A percentile compares a stretch with the other conserved stretches of the same genome.
Evolutionary conservation across 2,329 filamentous ascomycete genomes (phyloP).

Genomic region (Lecanicillium sp.): DNA sequence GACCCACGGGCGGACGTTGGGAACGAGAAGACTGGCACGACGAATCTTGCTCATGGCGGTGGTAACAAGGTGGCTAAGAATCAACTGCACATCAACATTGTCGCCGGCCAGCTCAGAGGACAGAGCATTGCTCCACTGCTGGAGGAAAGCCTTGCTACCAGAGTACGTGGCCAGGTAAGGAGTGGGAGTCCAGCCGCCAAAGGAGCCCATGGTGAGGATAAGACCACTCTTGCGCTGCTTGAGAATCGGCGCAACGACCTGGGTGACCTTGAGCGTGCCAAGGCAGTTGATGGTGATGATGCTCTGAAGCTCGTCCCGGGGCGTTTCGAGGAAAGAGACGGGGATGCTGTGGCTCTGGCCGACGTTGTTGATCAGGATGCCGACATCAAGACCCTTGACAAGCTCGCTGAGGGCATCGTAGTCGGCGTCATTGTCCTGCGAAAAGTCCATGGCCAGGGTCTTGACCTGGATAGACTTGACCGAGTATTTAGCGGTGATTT

Average conservation of each 20-base stretch:
- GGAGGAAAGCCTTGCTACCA: conserved; percentile 94
- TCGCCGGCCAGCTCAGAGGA: conserved; percentile 72
- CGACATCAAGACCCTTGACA: conserved; percentile 67
- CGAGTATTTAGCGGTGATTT: conserved; percentile 64
- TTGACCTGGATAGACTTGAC: conserved; percentile 59
- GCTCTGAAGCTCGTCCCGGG: conserved; percentile 69
- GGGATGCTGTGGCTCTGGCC: conserved; percentile 91
- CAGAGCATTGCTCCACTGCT: conserved; percentile 87
- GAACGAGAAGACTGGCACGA: conserved; percentile 67
- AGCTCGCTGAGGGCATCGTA: conserved; percentile 65
- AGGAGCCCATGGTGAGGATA: conserved; percentile 95
- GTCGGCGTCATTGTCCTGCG: conserved; percentile 68
- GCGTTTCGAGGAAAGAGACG: conserved; percentile 75
- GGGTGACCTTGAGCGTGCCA: conserved; percentile 81
- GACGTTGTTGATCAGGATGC: conserved; percentile 93
- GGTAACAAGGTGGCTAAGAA: conserved; percentile 87
- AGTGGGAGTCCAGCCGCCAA: conserved; percentile 85
- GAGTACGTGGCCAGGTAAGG: conserved; percentile 93
- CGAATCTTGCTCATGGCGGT: conserved; percentile 97
- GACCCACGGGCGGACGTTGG: conserved; percentile 77
- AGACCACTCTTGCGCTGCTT: conserved; percentile 75
- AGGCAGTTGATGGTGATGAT: conserved; percentile 96
- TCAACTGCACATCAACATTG: conserved; percentile 82
- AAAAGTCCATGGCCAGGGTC: conserved; percentile 85
- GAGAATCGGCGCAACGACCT: conserved; percentile 78